These are phyloP conservation scores for Ogataea nonfermentans DNA, from an alignment of 805 yeast genomes.

Conservation along the genomic window DNA sequence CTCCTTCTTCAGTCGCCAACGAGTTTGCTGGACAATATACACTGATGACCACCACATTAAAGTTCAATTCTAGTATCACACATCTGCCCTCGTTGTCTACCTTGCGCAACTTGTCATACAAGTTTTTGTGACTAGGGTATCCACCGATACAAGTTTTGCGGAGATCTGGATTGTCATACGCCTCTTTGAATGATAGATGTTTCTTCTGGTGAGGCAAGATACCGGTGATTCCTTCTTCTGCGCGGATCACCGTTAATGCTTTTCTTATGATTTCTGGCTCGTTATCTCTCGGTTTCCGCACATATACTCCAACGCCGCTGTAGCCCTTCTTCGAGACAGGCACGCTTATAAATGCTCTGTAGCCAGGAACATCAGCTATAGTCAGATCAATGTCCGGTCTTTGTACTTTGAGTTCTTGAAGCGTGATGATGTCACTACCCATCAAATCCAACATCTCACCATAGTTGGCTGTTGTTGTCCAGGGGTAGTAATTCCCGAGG, in stretches of 20 bases:
- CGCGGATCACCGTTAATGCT: slow-evolving; percentile 57
- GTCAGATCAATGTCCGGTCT: slow-evolving; percentile 40
- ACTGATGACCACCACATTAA: slow-evolving; percentile 57
- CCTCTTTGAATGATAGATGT: slow-evolving; percentile 28
- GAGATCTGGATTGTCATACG: slow-evolving; percentile 15
- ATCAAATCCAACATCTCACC: slow-evolving; percentile 50
- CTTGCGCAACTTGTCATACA: slow-evolving; percentile 24
- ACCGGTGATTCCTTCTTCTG: slow-evolving; percentile 94
- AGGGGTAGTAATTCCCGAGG: slow-evolving; percentile 77
- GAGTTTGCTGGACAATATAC: slow-evolving; percentile 95
- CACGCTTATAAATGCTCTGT: slow-evolving; percentile 62
- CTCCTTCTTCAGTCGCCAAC: slow-evolving; percentile 63
- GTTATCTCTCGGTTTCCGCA: slow-evolving; percentile 46
- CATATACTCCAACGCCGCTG: slow-evolving; percentile 86
- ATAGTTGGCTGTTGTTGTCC: slow-evolving; percentile 53
- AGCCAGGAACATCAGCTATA: slow-evolving; percentile 49
- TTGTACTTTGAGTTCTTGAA: slow-evolving; percentile 83
- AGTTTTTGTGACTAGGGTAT: slow-evolving; percentile 47
- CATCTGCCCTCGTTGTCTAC: slow-evolving; percentile 87
- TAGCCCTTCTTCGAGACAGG: slow-evolving; percentile 77
- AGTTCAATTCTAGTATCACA: slow-evolving; percentile 68
- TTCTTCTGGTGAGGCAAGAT: slow-evolving; percentile 32
- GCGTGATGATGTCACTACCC: slow-evolving; percentile 72
- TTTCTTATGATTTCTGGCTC: slow-evolving; percentile 39
- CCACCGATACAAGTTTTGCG: slow-evolving; percentile 60